A percentile compares a stretch with the other conserved stretches of the same genome.
Evolutionary conservation across 306 rosid species (phyloP).

Genomic region (Luffa aegyptiaca): DNA sequence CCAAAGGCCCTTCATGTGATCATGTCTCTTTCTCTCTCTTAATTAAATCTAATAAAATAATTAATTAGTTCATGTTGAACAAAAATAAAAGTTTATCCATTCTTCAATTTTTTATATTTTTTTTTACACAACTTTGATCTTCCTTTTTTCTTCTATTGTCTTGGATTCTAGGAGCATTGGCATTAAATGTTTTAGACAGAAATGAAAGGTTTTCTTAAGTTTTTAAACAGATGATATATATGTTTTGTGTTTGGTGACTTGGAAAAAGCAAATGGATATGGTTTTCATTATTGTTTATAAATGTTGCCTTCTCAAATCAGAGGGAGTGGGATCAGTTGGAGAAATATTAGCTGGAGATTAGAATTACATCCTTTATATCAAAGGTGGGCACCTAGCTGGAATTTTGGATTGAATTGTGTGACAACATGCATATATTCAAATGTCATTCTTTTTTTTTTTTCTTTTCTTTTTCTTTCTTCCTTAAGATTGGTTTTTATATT

Average conservation of each 20-base stretch:
- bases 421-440: background rate
- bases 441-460: background rate
- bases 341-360: background rate
- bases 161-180: background rate
- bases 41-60: background rate
- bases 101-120: background rate
- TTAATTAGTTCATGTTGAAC: background rate
- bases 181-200: background rate
- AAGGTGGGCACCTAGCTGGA: background rate
- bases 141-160: background rate
- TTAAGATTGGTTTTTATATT: background rate
- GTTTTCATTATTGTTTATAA: background rate
- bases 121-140: background rate
- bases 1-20: conserved; percentile 4
- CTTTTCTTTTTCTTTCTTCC: no score
- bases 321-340: background rate
- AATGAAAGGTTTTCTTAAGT: background rate
- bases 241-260: conserved; percentile 1
- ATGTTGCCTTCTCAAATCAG: background rate
- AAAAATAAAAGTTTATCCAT: background rate
- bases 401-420: background rate
- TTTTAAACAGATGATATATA: background rate
- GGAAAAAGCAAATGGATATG: background rate
- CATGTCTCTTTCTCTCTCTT: background rate
- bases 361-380: background rate